A percentile compares a stretch with the other conserved stretches of the same genome.
phyloP scores from a whole-genome alignment of 805 yeast genomes.

The Starmerella floricola region DNA sequence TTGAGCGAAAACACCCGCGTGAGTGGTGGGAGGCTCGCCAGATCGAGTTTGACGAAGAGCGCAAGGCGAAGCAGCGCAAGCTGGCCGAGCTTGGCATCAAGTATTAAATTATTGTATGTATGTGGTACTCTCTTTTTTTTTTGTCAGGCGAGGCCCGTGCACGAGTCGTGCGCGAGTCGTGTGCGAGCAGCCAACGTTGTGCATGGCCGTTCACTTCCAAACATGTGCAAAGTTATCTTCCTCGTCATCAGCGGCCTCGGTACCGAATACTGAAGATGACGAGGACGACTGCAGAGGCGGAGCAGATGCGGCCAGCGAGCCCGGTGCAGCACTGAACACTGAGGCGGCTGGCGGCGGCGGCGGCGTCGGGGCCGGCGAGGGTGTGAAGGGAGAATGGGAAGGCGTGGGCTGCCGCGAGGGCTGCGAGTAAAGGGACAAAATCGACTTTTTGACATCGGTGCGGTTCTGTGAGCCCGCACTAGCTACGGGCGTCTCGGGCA shows the following conservation, averaged over 20 bases:
- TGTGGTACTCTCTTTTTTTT: not conserved
- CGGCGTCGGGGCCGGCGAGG: not conserved
- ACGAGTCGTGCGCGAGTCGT: not conserved
- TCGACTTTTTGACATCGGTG: conserved; percentile 85
- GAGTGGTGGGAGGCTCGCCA: conserved; percentile 46
- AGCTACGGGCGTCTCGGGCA: too few species aligned
- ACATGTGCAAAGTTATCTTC: conserved; percentile 19
- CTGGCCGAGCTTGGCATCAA: conserved; percentile 50
- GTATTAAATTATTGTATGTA: conserved; percentile 24
- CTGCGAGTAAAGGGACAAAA: conserved; percentile 61
- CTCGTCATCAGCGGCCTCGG: conserved; percentile 3
- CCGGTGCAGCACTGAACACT: not conserved
- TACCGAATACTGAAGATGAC: not conserved
- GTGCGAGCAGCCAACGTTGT: not conserved
- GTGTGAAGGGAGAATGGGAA: conserved; percentile 4
- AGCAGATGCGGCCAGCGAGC: not conserved
- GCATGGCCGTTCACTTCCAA: conserved; percentile 10
- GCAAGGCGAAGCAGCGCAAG: conserved; percentile 36
- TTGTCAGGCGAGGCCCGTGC: too few species aligned
- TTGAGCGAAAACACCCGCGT: conserved; percentile 46
- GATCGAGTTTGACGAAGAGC: conserved; percentile 34
- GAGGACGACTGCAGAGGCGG: not conserved
- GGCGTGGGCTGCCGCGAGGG: conserved; percentile 23
- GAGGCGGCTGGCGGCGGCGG: not conserved
- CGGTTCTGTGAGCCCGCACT: conserved; percentile 31